Percentiles rank a stretch among this genome's conserved stretches.
Conservation (phyloP, 768 basidiomycete species). For the Lactifluus echinatus region DNA sequence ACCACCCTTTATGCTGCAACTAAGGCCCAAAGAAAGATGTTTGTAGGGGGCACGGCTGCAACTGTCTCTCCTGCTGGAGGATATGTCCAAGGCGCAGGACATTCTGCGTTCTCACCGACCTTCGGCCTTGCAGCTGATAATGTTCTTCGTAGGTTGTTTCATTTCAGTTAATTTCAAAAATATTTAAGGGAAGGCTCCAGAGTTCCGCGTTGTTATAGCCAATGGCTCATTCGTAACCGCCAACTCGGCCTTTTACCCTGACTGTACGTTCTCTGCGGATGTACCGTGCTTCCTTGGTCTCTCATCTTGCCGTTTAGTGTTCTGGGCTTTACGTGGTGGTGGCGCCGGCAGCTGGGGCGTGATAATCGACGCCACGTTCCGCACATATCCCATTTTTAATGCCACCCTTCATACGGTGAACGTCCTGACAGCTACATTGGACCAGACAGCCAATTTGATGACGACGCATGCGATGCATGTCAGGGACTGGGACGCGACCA, state of each 20-base stretch:
- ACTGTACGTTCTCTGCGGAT: too few species aligned
- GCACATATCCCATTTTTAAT: too few species aligned
- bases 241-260: slow-evolving; percentile 3
- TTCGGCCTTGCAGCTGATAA: too few species aligned
- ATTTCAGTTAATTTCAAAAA: too few species aligned
- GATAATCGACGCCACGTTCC: too few species aligned
- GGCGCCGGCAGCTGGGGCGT: too few species aligned
- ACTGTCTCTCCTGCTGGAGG: too few species aligned
- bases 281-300: background rate
- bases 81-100: slow-evolving; percentile 23
- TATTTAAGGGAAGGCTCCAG: background rate
- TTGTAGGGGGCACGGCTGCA: slow-evolving; percentile 4
- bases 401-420: slow-evolving; percentile 23
- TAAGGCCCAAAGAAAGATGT: background rate
- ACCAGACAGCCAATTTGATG: too few species aligned
- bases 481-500: slow-evolving; percentile 19
- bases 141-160: too few species aligned
- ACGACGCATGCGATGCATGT: slow-evolving; percentile 19
- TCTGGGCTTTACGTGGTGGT: too few species aligned
- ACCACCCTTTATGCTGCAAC: background rate
- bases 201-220: slow-evolving; percentile 3
- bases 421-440: slow-evolving; percentile 27
- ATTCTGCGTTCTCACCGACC: slow-evolving; percentile 21
- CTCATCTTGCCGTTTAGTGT: slow-evolving; percentile 14
- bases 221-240: background rate